Percentiles rank a stretch among this genome's conserved stretches.
Conservation (phyloP, 208 protist genomes). For the Wallacemonas sp. region DNA sequence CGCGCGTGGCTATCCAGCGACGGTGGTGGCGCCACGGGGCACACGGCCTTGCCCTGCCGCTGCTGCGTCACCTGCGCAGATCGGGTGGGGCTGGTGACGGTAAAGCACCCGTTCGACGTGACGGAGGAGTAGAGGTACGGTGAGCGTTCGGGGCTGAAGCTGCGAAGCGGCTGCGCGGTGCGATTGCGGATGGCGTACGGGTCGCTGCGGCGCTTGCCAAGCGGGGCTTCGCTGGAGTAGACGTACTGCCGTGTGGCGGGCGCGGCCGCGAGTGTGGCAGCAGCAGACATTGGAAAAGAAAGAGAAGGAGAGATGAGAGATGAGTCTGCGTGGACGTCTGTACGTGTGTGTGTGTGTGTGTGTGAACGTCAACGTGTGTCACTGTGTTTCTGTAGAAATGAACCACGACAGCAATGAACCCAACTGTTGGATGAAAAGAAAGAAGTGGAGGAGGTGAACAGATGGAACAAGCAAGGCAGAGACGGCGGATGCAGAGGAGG, state of each 20-base stretch:
- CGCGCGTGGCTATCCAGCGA: not conserved
- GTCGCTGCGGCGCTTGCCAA: not conserved
- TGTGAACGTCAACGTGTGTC: too few species aligned
- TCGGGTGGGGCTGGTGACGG: slow-evolving; percentile 15
- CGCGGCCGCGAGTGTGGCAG: too few species aligned
- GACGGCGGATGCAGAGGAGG: too few species aligned
- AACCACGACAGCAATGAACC: slow-evolving; percentile 3
- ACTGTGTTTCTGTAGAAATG: too few species aligned
- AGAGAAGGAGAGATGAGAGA: not conserved
- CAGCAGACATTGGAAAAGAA: not conserved
- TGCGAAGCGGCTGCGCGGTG: not conserved
- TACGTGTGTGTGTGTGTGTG: too few species aligned
- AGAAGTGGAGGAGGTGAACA: slow-evolving; percentile 3
- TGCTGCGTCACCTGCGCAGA: not conserved
- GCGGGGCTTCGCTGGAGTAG: not conserved
- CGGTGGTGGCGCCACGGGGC: not conserved
- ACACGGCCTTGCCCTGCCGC: not conserved
- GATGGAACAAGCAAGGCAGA: not conserved
- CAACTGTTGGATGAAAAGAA: slow-evolving; percentile 15
- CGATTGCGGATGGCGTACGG: slow-evolving; percentile 9
- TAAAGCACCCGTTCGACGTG: slow-evolving; percentile 22
- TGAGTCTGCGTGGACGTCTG: not conserved
- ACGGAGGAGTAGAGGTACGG: slow-evolving; percentile 25
- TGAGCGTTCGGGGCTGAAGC: not conserved
- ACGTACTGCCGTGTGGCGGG: not conserved